Percentiles rank a stretch among this genome's conserved stretches.
Conservation (phyloP, 805 yeast species). For the Priceomyces carsonii region DNA sequence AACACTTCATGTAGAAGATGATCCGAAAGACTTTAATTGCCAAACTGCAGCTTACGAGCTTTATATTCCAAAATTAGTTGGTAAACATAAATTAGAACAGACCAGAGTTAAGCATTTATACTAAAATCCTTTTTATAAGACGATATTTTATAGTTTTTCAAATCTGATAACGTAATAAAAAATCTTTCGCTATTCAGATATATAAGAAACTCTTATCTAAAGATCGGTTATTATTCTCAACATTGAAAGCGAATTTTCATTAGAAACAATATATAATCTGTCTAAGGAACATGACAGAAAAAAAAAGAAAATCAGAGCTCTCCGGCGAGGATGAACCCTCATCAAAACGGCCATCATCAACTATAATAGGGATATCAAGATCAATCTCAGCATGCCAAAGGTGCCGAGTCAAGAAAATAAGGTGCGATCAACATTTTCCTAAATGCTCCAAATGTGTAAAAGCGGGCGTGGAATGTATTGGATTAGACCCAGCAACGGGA, state of each 20-base stretch:
- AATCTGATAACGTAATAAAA: no score
- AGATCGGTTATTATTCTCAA: no score
- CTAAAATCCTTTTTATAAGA: no score
- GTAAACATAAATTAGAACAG: slow-evolving; percentile 29
- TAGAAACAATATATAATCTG: no score
- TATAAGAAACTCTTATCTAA: no score
- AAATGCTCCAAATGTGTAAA: slow-evolving; percentile 62
- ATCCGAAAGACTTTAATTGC: slow-evolving; percentile 47
- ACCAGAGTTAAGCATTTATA: slow-evolving; percentile 34
- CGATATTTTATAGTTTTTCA: no score
- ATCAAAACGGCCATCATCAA: slow-evolving; percentile 5
- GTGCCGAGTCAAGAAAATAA: slow-evolving; percentile 67
- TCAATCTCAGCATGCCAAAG: slow-evolving; percentile 84
- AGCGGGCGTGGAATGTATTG: slow-evolving; percentile 74
- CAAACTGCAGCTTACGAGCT: slow-evolving; percentile 66
- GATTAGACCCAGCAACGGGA: slow-evolving; percentile 86
- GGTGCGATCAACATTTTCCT: slow-evolving; percentile 70
- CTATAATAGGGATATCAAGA: slow-evolving; percentile 49
- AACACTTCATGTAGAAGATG: slow-evolving; percentile 72
- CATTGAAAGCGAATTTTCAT: no score
- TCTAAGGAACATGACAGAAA: slow-evolving; percentile 8
- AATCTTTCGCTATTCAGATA: no score
- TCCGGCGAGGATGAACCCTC: background rate
- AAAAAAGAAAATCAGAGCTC: slow-evolving; percentile 7
- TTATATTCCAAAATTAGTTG: slow-evolving; percentile 61